Evolutionary conservation across 2,329 filamentous ascomycete species (phyloP).

Genomic region (Penicillium aurantiogriseum): DNA sequence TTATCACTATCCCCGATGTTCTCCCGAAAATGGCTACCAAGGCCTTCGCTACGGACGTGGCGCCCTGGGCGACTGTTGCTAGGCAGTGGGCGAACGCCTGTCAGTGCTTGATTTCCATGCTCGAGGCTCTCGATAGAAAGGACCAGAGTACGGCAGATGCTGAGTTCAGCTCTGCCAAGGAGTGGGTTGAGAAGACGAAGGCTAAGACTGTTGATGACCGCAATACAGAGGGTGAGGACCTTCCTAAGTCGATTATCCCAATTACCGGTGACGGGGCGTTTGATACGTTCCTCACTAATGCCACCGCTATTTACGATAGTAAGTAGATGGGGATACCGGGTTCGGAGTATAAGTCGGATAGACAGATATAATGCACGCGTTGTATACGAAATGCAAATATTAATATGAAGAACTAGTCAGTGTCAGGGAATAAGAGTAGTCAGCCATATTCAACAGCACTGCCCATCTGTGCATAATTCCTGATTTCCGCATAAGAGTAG

Average conservation of each 20-base stretch:
- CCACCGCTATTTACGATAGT: background rate
- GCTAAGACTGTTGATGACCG: conserved; percentile 20
- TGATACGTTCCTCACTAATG: background rate
- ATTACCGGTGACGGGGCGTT: background rate
- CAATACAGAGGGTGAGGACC: background rate
- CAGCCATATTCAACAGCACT: no score
- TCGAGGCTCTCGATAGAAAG: background rate
- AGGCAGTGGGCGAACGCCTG: background rate
- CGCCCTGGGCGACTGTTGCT: background rate
- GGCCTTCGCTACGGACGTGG: background rate
- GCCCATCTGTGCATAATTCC: no score
- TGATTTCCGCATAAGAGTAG: no score
- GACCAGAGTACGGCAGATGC: conserved; percentile 10
- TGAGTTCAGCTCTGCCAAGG: conserved; percentile 16
- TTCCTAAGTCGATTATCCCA: background rate
- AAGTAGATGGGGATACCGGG: background rate
- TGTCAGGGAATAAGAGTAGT: no score
- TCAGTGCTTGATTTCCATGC: background rate
- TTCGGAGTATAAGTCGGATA: background rate
- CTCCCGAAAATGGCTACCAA: background rate
- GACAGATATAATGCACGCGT: background rate
- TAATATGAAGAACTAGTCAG: no score
- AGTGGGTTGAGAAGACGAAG: conserved; percentile 21
- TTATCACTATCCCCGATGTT: background rate
- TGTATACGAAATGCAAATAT: background rate